Conservation (phyloP, 164 flowering plant species). For the Brasenia schreberi region DNA sequence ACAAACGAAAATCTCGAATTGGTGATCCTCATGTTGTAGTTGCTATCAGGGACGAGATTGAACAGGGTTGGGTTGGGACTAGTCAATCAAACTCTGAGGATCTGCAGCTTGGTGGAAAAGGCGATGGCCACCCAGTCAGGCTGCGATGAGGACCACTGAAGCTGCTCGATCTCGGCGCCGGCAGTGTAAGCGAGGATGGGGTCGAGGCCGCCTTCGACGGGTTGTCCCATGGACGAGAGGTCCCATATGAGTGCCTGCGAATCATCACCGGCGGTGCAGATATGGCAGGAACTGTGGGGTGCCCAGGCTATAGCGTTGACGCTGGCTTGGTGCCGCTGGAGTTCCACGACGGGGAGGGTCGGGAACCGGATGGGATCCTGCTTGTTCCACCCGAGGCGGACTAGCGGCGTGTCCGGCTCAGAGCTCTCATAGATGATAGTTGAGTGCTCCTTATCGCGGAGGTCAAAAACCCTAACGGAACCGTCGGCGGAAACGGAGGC, state of each 20-base stretch:
- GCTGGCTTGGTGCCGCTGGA: conserved; percentile 80
- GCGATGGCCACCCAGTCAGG: conserved; percentile 97
- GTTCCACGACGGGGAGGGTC: conserved; percentile 70
- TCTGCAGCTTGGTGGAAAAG: conserved; percentile 82
- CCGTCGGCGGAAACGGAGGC: conserved; percentile 5
- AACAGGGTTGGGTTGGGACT: neutral
- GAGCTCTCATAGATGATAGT: conserved; percentile 10
- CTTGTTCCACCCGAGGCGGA: neutral
- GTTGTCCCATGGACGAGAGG: conserved; percentile 66
- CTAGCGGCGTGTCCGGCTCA: neutral
- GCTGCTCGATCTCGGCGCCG: conserved; percentile 87
- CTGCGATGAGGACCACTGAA: conserved; percentile 89
- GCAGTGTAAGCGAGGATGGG: conserved; percentile 84
- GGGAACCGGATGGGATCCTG: conserved; percentile 44
- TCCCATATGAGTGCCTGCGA: conserved; percentile 87
- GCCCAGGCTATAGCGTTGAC: conserved; percentile 96
- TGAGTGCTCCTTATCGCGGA: neutral
- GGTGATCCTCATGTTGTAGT: no score
- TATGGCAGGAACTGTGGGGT: conserved; percentile 85
- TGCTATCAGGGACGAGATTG: neutral
- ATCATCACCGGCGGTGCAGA: conserved; percentile 91
- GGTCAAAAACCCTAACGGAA: conserved; percentile 2
- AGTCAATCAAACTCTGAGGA: conserved; percentile 53
- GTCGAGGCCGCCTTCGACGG: conserved; percentile 79
- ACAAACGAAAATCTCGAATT: neutral